Evolutionary conservation across 202 grass and related monocot genomes (phyloP).

Genomic region (Musa balbisiana): DNA sequence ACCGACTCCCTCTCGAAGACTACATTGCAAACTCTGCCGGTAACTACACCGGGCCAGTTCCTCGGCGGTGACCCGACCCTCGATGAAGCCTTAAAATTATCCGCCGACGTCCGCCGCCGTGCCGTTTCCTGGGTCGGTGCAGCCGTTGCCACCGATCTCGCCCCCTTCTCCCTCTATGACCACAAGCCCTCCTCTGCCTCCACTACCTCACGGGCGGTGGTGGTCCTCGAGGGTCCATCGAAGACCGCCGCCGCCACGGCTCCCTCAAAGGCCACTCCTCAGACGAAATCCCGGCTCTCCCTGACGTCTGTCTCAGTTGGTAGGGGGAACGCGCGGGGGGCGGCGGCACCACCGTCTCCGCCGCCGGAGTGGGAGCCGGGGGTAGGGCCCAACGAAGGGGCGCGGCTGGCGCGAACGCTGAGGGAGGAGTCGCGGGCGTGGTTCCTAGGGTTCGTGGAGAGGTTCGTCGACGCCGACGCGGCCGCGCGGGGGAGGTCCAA

Average conservation of each 20-base stretch:
- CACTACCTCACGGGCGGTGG: background rate
- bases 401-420: constrained; percentile 29
- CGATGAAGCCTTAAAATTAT: constrained; percentile 18
- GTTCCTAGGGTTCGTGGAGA: constrained; percentile 58
- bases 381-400: constrained; percentile 9
- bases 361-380: background rate
- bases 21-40: background rate
- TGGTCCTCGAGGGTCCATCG: constrained; percentile 11
- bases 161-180: constrained; percentile 38
- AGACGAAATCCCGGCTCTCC: constrained; percentile 26
- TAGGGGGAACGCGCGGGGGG: constrained; percentile 17
- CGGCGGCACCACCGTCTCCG: constrained; percentile 10
- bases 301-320: constrained; percentile 9
- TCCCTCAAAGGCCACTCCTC: constrained; percentile 20
- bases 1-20: constrained; percentile 22
- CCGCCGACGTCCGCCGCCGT: background rate
- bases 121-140: constrained; percentile 47
- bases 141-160: constrained; percentile 36
- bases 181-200: constrained; percentile 17
- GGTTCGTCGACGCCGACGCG: constrained; percentile 53
- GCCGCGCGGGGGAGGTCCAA: constrained; percentile 7
- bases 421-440: constrained; percentile 42
- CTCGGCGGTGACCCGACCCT: constrained; percentile 3
- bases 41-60: background rate
- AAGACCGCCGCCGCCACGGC: background rate